Evolutionary conservation across 1,139 yeast species (phyloP).

Genomic region (Geotrichum carabidarum): DNA sequence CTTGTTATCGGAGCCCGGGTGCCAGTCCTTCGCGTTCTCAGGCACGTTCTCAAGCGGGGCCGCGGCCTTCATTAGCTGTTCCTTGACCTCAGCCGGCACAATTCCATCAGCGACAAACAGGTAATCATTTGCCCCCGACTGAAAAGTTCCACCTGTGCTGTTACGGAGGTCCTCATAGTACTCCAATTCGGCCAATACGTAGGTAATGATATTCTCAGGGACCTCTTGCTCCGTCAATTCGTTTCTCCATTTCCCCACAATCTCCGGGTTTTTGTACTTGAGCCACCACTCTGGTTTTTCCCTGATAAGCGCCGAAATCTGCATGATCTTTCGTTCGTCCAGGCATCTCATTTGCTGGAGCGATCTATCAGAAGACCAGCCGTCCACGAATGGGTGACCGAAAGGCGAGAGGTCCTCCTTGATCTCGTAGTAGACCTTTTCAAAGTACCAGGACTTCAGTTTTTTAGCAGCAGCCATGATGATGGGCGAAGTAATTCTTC

Average conservation of each 20-base stretch:
- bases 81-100: constrained; percentile 21
- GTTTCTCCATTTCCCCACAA: constrained; percentile 37
- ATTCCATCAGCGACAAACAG: constrained; percentile 20
- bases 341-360: constrained; percentile 6
- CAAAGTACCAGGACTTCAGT: not conserved
- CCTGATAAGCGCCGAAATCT: constrained; percentile 33
- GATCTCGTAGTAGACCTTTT: not conserved
- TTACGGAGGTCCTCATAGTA: constrained; percentile 17
- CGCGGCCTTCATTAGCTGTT: constrained; percentile 14
- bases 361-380: not conserved
- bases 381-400: constrained; percentile 9
- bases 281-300: constrained; percentile 38
- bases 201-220: constrained; percentile 12
- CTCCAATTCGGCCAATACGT: constrained; percentile 23
- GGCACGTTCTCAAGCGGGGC: constrained; percentile 53
- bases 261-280: constrained; percentile 35
- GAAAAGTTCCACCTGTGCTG: constrained; percentile 16
- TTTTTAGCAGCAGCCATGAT: too few species aligned
- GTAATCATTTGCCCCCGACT: constrained; percentile 15
- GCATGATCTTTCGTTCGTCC: constrained; percentile 34
- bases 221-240: constrained; percentile 29
- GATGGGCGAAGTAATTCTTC: too few species aligned
- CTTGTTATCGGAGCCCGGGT: constrained; percentile 39
- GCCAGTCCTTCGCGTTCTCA: constrained; percentile 36
- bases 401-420: not conserved